These are phyloP conservation scores for Teratosphaeria nubilosa DNA, from an alignment of 2,329 filamentous ascomycete genomes.

Conservation along the genomic window DNA sequence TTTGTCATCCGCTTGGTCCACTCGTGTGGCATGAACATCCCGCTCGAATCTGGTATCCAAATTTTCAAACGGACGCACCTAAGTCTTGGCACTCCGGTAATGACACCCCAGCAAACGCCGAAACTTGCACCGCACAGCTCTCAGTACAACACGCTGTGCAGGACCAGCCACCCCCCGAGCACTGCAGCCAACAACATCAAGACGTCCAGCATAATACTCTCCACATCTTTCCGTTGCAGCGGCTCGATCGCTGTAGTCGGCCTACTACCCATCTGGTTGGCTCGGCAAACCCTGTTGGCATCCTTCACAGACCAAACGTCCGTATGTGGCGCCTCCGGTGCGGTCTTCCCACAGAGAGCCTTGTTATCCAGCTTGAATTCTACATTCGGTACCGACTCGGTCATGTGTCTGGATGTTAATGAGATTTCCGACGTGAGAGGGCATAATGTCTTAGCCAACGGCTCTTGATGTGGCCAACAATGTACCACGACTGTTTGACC, in stretches of 20 bases:
- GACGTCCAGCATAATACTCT: background rate
- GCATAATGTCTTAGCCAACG: background rate
- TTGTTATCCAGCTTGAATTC: too few relatives aligned
- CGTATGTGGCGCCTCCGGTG: background rate
- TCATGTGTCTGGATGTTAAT: too few relatives aligned
- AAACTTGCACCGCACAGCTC: background rate
- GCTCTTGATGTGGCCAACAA: background rate
- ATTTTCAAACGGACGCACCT: background rate
- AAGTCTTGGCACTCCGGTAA: background rate
- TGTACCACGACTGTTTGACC: background rate
- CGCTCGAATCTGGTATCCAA: background rate
- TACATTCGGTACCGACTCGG: too few relatives aligned
- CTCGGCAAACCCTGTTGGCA: background rate
- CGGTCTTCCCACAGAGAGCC: too few relatives aligned
- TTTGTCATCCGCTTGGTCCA: background rate
- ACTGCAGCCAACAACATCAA: background rate
- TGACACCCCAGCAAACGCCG: background rate
- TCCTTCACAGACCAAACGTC: background rate
- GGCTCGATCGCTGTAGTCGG: background rate
- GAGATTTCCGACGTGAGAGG: too few relatives aligned
- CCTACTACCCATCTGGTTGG: background rate
- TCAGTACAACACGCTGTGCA: conserved; percentile 4
- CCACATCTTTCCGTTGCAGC: background rate
- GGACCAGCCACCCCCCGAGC: background rate
- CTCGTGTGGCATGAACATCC: background rate